Percentiles rank a stretch among this genome's conserved stretches.
Conservation (phyloP, 352 stramenopile species). For the Globisporangium viniferum region DNA sequence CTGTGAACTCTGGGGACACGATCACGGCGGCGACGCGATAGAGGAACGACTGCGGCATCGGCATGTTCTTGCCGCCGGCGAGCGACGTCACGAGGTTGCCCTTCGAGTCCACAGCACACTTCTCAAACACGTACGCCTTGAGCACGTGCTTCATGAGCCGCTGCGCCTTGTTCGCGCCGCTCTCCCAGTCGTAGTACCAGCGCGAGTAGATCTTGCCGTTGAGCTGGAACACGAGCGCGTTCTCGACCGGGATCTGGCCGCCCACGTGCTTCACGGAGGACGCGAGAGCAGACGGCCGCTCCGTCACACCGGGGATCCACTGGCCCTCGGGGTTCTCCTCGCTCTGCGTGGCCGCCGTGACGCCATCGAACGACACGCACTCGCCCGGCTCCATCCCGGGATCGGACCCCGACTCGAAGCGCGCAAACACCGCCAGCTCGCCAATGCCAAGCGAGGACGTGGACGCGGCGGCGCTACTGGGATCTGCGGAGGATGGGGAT, state of each 20-base stretch:
- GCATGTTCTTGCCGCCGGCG: constrained; percentile 10
- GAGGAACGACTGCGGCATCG: constrained; percentile 22
- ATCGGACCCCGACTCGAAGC: constrained; percentile 33
- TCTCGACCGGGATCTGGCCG: constrained; percentile 3
- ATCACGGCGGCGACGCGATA: constrained; percentile 49
- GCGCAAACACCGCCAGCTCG: constrained; percentile 26
- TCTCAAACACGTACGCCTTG: constrained; percentile 45
- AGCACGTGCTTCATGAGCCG: constrained; percentile 44
- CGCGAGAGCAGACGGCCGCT: constrained; percentile 32
- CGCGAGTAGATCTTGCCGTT: constrained; percentile 41
- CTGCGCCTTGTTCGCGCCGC: constrained; percentile 38
- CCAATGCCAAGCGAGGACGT: constrained; percentile 14
- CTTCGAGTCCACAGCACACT: constrained; percentile 31
- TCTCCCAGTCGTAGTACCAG: constrained; percentile 51
- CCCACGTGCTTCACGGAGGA: constrained; percentile 16
- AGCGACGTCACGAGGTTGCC: constrained; percentile 27
- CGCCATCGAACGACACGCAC: constrained; percentile 37
- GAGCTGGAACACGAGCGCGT: constrained; percentile 32
- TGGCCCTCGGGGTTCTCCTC: constrained; percentile 55
- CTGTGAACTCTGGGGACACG: constrained; percentile 57
- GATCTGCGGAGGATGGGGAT: not conserved
- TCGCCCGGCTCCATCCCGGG: constrained; percentile 33
- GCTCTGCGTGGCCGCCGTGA: constrained; percentile 36
- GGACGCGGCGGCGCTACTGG: not conserved
- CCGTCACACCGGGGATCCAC: constrained; percentile 53